Base-by-base conservation (phyloP, 176 grass and related monocot species). In the Dendrocalamus sinicus region DNA sequence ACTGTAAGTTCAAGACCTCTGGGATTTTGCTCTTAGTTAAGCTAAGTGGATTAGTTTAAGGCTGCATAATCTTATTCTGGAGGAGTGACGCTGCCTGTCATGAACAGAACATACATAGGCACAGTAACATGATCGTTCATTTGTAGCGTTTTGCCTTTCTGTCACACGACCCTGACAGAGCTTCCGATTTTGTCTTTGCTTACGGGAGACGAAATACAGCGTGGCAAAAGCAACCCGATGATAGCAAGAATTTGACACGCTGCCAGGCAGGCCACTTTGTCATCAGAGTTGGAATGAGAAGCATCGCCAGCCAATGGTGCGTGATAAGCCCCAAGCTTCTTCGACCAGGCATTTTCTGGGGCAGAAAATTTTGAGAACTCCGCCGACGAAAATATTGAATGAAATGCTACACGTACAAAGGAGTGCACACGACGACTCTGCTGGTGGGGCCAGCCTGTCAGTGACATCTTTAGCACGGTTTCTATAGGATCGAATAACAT, bases 221-320 rank as follows among this genome's bases (percentile, higher is more conserved):
- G 40, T 9, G 40, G 40, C 39, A 20, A 70, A 70, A 70, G 19
- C 17, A 70, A n/a, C 57, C 20, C 8, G 15, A 35, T 5, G n/a
- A 12, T 7, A 32, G 24, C 13, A 9, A 37, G 51, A 55, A 57
- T 81, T 16, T 70, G 30, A 24, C 52, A 40, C 26, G 50, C 28
- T 55, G 73, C 26, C 26, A 75, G 8, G 70, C 12, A 14, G 24
- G 7, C 17, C 22, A 50, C 70, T 24, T 22, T 0, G 51, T 30
- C 17, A 9, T 65, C 45, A 32, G 13, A 41, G 19, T 35, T 37
- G 44, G 58, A 65, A 75, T 30, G 30, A 62, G 67, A 72, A 46
- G 30, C 77, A 8, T 51, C 55, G 53, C 30, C 46, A 65, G 77
- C 45, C 84, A 86, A 24, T 53, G 85, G 67, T 87, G 77, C 35